Evolutionary conservation across 345 rosid species (phyloP).

Genomic region (Lenwebbia sp.): DNA sequence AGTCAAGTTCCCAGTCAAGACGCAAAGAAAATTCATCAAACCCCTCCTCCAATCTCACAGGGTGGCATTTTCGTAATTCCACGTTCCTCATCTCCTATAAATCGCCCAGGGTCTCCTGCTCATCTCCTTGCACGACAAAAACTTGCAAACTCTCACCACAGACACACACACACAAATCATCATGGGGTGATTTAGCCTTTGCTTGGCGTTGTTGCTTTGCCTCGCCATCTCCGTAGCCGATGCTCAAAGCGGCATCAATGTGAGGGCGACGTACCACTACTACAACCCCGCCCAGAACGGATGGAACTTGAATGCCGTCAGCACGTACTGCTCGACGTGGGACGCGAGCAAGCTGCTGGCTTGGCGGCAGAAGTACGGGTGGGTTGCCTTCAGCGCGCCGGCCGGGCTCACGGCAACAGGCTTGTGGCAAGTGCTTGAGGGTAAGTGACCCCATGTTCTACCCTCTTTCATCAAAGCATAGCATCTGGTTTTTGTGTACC

Average conservation of each 20-base stretch:
- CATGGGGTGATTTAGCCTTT: not conserved
- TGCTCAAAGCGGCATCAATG: slow-evolving; percentile 30
- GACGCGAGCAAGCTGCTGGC: slow-evolving; percentile 42
- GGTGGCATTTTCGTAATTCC: not conserved
- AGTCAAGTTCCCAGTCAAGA: not conserved
- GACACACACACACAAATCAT: no score
- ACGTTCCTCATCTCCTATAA: not conserved
- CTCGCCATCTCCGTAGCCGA: not conserved
- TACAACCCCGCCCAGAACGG: slow-evolving; percentile 31
- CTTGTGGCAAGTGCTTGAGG: slow-evolving; percentile 49
- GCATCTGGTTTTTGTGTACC: no score
- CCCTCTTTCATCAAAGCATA: no score
- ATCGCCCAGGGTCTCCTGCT: not conserved
- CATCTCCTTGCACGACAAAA: not conserved
- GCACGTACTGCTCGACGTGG: slow-evolving; percentile 59
- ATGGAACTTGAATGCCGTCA: slow-evolving; percentile 37
- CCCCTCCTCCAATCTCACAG: not conserved
- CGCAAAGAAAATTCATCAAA: not conserved
- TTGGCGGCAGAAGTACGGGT: slow-evolving; percentile 54
- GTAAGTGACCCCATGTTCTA: not conserved
- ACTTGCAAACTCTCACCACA: no score
- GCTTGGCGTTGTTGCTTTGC: not conserved
- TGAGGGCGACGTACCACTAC: slow-evolving; percentile 47
- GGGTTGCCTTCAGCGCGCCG: slow-evolving; percentile 62
- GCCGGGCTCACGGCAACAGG: slow-evolving; percentile 38